phyloP scores from a whole-genome alignment of 1,139 yeast genomes.

The Kazachstania sp. region DNA sequence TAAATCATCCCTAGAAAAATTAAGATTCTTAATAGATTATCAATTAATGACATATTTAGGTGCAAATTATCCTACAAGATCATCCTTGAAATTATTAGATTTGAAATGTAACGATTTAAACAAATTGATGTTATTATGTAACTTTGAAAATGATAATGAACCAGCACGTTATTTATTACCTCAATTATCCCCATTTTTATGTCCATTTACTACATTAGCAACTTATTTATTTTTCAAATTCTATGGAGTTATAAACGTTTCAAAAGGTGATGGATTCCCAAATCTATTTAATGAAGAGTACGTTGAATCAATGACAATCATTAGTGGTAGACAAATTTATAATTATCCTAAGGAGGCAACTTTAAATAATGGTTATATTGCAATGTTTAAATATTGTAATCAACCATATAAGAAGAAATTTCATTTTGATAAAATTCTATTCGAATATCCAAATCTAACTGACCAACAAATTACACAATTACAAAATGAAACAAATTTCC shows the following conservation, averaged over 20 bases:
- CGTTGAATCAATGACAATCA: conserved; percentile 11
- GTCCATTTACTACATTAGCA: conserved; percentile 27
- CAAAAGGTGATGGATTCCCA: conserved; percentile 29
- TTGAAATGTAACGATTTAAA: conserved; percentile 8
- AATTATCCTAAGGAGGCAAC: conserved; percentile 27
- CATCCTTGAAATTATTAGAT: conserved; percentile 18
- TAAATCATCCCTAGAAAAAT: conserved; percentile 24
- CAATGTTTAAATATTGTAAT: conserved; percentile 26
- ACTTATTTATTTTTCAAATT: conserved; percentile 26
- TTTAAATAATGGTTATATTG: conserved; percentile 23
- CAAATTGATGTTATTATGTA: background rate
- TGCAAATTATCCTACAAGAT: conserved; percentile 19
- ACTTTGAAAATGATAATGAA: background rate
- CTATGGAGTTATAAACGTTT: conserved; percentile 21
- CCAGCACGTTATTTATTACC: conserved; percentile 15
- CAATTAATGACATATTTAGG: conserved; percentile 22
- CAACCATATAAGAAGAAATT: conserved; percentile 25
- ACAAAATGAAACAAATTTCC: conserved; percentile 10
- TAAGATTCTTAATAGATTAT: conserved; percentile 26
- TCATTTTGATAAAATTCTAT: conserved; percentile 13
- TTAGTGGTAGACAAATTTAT: conserved; percentile 23
- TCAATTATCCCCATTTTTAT: conserved; percentile 22
- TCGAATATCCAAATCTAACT: background rate
- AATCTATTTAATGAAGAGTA: conserved; percentile 12
- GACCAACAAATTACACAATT: background rate